Evolutionary conservation across 2,329 filamentous ascomycete species (phyloP).

Genomic region (Pseudogymnoascus verrucosus): DNA sequence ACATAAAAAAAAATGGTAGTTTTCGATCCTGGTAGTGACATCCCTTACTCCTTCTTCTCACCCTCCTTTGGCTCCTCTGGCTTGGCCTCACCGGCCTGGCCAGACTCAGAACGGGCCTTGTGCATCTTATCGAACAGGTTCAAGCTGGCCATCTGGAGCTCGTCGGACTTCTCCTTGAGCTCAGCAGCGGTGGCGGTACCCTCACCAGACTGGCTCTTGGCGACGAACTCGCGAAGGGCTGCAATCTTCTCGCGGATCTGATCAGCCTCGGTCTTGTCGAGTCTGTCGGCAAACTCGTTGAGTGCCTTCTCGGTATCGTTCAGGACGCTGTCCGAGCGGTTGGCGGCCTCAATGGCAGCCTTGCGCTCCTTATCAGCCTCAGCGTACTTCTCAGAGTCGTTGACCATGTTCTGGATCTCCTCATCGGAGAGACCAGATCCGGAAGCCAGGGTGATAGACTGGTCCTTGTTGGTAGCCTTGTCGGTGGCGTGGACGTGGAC

Average conservation of each 20-base stretch:
- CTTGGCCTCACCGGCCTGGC: slow-evolving; percentile 39
- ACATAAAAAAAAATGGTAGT: slow-evolving; percentile 21
- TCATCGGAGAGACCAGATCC: slow-evolving; percentile 91
- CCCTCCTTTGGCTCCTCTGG: slow-evolving; percentile 45
- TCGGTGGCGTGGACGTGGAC: slow-evolving; percentile 98
- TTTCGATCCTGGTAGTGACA: slow-evolving; percentile 15
- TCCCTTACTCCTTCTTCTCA: slow-evolving; percentile 59
- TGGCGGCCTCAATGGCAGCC: slow-evolving; percentile 88
- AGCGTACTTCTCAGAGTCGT: slow-evolving; percentile 94
- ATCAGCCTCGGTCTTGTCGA: slow-evolving; percentile 94
- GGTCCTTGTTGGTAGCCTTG: slow-evolving; percentile 98
- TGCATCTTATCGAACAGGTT: slow-evolving; percentile 99
- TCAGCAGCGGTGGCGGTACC: slow-evolving; percentile 76
- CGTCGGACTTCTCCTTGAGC: slow-evolving; percentile 97
- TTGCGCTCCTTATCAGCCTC: slow-evolving; percentile 96
- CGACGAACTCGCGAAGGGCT: slow-evolving; percentile 76
- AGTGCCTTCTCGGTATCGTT: slow-evolving; percentile 98
- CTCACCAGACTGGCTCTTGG: slow-evolving; percentile 92
- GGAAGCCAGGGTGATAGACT: slow-evolving; percentile 97
- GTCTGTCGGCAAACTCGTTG: slow-evolving; percentile 90
- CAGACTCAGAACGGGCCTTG: slow-evolving; percentile 73
- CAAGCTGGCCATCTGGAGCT: slow-evolving; percentile 90
- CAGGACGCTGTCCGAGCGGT: slow-evolving; percentile 90
- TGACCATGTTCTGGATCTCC: slow-evolving; percentile 96
- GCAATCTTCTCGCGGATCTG: slow-evolving; percentile 90